phyloP scores from a whole-genome alignment of 345 rosid species.

The Rhodamnia argentea region DNA sequence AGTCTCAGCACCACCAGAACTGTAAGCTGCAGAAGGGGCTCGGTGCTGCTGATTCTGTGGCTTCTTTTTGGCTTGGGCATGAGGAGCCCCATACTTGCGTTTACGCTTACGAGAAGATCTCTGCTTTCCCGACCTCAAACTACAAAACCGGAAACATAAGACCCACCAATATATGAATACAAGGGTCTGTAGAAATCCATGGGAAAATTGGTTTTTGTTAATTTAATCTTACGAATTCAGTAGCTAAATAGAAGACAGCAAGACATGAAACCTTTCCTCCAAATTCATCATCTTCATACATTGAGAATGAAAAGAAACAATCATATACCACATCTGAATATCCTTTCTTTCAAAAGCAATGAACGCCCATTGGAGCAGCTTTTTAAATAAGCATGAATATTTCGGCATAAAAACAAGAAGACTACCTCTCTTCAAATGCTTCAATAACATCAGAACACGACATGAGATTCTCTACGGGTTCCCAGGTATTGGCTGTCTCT shows the following conservation, averaged over 20 bases:
- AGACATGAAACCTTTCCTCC: background rate
- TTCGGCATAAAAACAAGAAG: background rate
- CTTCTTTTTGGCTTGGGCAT: constrained; percentile 66
- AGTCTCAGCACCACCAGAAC: constrained; percentile 13
- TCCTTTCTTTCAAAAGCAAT: background rate
- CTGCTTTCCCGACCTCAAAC: constrained; percentile 55
- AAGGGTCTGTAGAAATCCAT: background rate
- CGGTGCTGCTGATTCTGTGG: constrained; percentile 55
- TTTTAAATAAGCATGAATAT: background rate
- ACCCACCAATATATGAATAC: background rate
- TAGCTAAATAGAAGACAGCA: background rate
- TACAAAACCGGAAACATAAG: constrained; percentile 18
- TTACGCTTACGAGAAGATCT: constrained; percentile 68
- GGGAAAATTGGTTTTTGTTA: background rate
- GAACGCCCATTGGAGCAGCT: background rate
- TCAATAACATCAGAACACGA: constrained; percentile 92
- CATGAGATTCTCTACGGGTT: constrained; percentile 86
- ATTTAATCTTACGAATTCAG: background rate
- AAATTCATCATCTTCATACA: background rate
- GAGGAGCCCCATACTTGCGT: constrained; percentile 52
- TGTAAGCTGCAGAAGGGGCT: constrained; percentile 16
- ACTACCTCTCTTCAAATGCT: constrained; percentile 86
- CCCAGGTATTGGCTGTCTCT: constrained; percentile 94
- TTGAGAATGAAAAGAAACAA: background rate
- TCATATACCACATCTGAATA: background rate